Conservation (phyloP, 441 rosid genomes). For the Mallotus japonicus region DNA sequence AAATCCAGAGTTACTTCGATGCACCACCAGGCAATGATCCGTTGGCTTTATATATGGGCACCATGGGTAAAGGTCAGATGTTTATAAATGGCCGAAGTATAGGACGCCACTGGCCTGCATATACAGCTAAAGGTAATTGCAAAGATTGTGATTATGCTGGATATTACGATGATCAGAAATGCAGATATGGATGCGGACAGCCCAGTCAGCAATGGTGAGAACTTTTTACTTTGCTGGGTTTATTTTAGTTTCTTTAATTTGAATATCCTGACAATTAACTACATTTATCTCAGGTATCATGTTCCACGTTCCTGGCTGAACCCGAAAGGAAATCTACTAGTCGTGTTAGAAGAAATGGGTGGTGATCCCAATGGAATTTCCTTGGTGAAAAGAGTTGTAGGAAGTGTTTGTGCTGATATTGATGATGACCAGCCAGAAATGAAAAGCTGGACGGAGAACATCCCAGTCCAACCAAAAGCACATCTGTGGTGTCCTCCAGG, state of each 20-base stretch:
- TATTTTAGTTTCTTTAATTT: not conserved
- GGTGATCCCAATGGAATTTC: constrained; percentile 80
- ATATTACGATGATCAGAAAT: constrained; percentile 59
- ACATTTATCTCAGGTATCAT: constrained; percentile 59
- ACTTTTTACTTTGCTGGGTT: not conserved
- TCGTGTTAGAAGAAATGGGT: constrained; percentile 93
- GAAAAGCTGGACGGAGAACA: constrained; percentile 41
- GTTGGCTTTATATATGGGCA: constrained; percentile 77
- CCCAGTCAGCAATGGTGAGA: constrained; percentile 84
- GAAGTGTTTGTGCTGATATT: constrained; percentile 70
- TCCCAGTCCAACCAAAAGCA: constrained; percentile 63
- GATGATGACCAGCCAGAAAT: constrained; percentile 77
- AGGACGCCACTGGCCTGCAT: constrained; percentile 96
- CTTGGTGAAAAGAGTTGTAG: constrained; percentile 62
- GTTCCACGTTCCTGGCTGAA: constrained; percentile 88
- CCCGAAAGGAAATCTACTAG: constrained; percentile 73
- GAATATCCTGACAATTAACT: not conserved
- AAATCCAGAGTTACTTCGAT: constrained; percentile 60
- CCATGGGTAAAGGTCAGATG: constrained; percentile 95
- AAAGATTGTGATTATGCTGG: constrained; percentile 67
- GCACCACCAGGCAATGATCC: constrained; percentile 81
- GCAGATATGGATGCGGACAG: constrained; percentile 72
- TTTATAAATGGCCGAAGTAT: constrained; percentile 89
- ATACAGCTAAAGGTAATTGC: constrained; percentile 73
- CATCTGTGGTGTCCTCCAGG: constrained; percentile 74